Base-by-base conservation (phyloP, 805 yeast species). In the Lachancea quebecensis region DNA sequence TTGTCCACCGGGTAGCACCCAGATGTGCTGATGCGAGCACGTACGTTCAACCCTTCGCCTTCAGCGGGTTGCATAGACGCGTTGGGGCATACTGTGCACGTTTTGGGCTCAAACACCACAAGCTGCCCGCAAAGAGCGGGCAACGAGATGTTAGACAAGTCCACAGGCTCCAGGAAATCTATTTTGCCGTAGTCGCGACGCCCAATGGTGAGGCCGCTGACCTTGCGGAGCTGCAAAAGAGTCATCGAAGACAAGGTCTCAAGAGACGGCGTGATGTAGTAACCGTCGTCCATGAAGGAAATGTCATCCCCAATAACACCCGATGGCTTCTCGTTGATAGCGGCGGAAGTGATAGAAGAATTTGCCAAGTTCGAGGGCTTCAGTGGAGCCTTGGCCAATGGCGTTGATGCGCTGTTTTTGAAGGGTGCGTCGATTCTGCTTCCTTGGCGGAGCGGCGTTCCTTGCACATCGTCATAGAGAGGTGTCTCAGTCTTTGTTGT, bases 41-140 rank as follows among this genome's bases (percentile, higher is more conserved):
- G 81, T 29, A 85, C 73, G 58, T 91, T 91, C 49, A 93, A 72
- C 0, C 96, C 98, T 55, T 85, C 85, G 4, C 96, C 96, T 27
- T 63, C 58, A 37, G 69, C 65, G 10, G 95, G 95, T 52, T 73
- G 77, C 8, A 70, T 66, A 16, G 74, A 77, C 1, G 57, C 50
- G 45, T 82, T 81, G 0, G 95, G 95, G 64, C 89, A 91, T 1
- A 88, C 75, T 1, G 76, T 69, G 62, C 85, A 81, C 11, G 78
- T 68, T 54, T 77, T 78, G 29, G 75, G 69, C 29, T 73, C 75
- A 55, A 93, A 79, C 2, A 73, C 67, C 35, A 91, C 75, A 14
- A 85, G 55, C 17, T 74, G 77, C 17, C 88, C 89, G 38, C 87
- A 75, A 29, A 85, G 75, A 38, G 79, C 75, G 12, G 81, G 75